A percentile compares a stretch with the other conserved stretches of the same genome.
Evolutionary conservation across 805 yeast genomes (phyloP).

Genomic region (Middelhovenomyces tepae): DNA sequence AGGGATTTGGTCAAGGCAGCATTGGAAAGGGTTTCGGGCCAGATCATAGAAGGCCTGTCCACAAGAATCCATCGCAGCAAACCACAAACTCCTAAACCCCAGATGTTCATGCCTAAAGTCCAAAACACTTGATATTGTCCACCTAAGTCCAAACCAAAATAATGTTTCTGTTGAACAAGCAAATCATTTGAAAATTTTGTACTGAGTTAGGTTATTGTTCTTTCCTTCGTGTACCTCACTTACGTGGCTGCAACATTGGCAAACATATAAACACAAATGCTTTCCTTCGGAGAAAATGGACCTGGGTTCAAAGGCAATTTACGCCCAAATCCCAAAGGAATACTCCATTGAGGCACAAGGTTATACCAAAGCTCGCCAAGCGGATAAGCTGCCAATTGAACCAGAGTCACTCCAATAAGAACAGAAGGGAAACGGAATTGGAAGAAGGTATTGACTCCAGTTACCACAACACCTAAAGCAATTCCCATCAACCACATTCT

Average conservation of each 20-base stretch:
- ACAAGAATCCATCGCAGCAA: background rate
- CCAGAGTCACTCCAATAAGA: constrained; percentile 1
- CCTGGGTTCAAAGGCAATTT: constrained; percentile 3
- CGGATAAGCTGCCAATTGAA: constrained; percentile 1
- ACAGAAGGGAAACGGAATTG: constrained; percentile 1
- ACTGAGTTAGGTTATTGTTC: no score
- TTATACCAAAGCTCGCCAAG: background rate
- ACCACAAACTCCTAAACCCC: background rate
- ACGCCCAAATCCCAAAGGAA: no score
- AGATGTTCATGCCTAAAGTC: background rate
- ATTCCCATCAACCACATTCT: constrained; percentile 1
- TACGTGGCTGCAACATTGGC: no score
- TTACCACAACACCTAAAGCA: constrained; percentile 1
- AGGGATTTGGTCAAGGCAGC: constrained; percentile 1
- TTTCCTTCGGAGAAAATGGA: background rate
- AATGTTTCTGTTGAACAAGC: constrained; percentile 38
- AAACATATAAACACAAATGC: background rate
- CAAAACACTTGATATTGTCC: background rate
- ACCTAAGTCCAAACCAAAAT: background rate
- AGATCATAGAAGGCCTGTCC: constrained; percentile 1
- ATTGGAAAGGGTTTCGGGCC: constrained; percentile 2
- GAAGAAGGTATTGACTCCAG: constrained; percentile 3
- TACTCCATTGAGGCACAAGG: constrained; percentile 1
- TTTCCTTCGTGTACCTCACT: no score
- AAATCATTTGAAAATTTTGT: constrained; percentile 28